A percentile compares a stretch with the other conserved stretches of the same genome.
Evolutionary conservation across 768 basidiomycete genomes (phyloP).

Genomic region (Phlegmacium glaucopus): DNA sequence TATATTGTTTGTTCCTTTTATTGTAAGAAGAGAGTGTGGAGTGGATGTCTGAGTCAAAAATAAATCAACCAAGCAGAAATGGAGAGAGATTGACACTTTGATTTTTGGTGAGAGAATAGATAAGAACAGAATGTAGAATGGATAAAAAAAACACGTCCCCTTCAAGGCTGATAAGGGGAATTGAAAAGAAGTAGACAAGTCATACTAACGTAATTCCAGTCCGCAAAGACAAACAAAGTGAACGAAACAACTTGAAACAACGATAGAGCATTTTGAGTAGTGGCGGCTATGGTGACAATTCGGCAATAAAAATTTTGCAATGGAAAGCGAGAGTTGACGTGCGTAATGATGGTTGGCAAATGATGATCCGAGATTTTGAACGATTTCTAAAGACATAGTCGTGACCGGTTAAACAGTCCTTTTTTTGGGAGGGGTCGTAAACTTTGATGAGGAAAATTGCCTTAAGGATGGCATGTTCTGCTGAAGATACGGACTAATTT

Average conservation of each 20-base stretch:
- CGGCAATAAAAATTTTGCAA: constrained; percentile 3
- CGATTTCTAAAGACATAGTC: constrained; percentile 3
- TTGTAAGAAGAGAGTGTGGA: no score
- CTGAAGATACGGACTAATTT: constrained; percentile 4
- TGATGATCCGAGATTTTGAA: constrained; percentile 15
- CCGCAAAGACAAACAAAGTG: not conserved
- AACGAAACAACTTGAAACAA: constrained; percentile 5
- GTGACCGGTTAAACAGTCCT: not conserved
- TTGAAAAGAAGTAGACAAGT: constrained; percentile 3
- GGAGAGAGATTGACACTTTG: constrained; percentile 1
- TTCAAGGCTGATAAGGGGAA: not conserved
- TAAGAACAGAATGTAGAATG: constrained; percentile 3
- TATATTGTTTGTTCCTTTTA: no score
- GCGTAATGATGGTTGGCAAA: constrained; percentile 8
- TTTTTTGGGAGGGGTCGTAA: not conserved
- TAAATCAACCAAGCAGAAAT: not conserved
- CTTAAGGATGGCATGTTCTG: not conserved
- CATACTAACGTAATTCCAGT: no score
- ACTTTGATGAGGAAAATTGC: not conserved
- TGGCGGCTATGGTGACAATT: constrained; percentile 3
- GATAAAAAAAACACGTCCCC: no score
- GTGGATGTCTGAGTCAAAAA: no score
- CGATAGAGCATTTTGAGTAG: constrained; percentile 11
- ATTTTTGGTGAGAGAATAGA: constrained; percentile 11
- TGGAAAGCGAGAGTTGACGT: constrained; percentile 7